Evolutionary conservation across 2,329 filamentous ascomycete species (phyloP).

Genomic region (Phyllachora maydis): DNA sequence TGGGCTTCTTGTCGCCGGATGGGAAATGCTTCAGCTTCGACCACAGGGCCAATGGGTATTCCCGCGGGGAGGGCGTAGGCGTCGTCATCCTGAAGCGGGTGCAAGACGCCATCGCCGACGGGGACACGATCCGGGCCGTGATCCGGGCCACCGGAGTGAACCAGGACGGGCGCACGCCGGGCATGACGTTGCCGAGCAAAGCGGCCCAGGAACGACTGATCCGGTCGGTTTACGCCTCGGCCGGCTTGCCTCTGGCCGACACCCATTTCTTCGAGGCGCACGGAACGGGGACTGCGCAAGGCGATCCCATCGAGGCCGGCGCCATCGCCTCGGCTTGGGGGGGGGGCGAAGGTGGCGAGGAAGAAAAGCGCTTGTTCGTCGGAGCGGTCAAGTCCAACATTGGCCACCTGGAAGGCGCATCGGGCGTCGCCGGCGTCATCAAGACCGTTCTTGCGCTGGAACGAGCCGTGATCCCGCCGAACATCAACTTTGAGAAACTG

Average conservation of each 20-base stretch:
- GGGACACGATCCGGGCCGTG: background rate
- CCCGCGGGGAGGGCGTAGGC: background rate
- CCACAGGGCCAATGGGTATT: background rate
- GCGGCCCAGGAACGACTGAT: background rate
- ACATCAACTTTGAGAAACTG: slow-evolving; percentile 1
- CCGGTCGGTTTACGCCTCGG: background rate
- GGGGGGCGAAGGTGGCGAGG: too few relatives aligned
- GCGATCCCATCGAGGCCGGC: slow-evolving; percentile 1
- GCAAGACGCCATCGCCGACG: background rate
- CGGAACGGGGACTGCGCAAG: background rate
- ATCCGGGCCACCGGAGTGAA: background rate
- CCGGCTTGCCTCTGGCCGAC: background rate
- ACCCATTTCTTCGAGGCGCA: background rate
- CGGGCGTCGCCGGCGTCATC: slow-evolving; percentile 1
- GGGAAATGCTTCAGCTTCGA: background rate
- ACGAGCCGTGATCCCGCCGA: background rate
- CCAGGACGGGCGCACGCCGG: background rate
- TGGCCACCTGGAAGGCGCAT: slow-evolving; percentile 1
- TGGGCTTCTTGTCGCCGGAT: background rate
- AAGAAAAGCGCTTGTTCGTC: background rate
- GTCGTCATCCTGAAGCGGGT: background rate
- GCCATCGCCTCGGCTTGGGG: background rate
- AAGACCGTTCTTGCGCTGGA: slow-evolving; percentile 1
- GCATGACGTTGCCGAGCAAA: background rate
- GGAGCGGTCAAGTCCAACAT: slow-evolving; percentile 1